Evolutionary conservation across 805 yeast genomes (phyloP).

Genomic region (Wickerhamomyces strasburgensis): DNA sequence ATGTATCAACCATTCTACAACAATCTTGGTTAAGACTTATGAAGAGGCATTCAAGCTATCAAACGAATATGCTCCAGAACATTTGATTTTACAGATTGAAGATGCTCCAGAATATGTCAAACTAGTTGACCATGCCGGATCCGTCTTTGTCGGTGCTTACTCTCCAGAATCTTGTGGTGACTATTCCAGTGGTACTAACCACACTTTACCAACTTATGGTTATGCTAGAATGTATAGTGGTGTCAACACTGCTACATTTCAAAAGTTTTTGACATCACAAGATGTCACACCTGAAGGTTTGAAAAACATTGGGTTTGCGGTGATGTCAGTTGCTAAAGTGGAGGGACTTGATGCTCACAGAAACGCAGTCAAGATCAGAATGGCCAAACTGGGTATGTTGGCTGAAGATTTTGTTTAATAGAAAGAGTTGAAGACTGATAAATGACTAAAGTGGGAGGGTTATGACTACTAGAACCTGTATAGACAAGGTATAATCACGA

Average conservation of each 20-base stretch:
- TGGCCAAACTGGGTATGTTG: constrained; percentile 69
- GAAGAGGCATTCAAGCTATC: constrained; percentile 85
- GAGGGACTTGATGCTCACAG: constrained; percentile 98
- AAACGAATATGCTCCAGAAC: constrained; percentile 95
- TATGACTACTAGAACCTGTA: too few relatives aligned
- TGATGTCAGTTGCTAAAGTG: constrained; percentile 90
- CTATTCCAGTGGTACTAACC: constrained; percentile 97
- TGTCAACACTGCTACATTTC: constrained; percentile 93
- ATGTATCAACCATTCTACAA: constrained; percentile 88
- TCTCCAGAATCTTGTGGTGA: constrained; percentile 99
- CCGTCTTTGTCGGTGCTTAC: constrained; percentile 92
- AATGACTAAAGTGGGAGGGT: too few relatives aligned
- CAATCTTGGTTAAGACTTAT: constrained; percentile 59
- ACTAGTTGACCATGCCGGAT: constrained; percentile 86
- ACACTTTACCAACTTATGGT: constrained; percentile 97
- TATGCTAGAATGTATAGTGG: constrained; percentile 97
- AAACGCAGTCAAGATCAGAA: constrained; percentile 91
- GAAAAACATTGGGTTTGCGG: constrained; percentile 88
- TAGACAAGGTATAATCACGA: too few relatives aligned
- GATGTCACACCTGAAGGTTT: constrained; percentile 83
- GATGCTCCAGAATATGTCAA: constrained; percentile 70
- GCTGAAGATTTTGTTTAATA: constrained; percentile 28
- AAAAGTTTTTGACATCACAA: constrained; percentile 92
- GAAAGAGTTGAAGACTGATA: too few relatives aligned
- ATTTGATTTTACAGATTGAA: constrained; percentile 84